Percentiles rank a stretch among this genome's conserved stretches.
Conservation (phyloP, 306 rosid species). For the Dryas drummondii region DNA sequence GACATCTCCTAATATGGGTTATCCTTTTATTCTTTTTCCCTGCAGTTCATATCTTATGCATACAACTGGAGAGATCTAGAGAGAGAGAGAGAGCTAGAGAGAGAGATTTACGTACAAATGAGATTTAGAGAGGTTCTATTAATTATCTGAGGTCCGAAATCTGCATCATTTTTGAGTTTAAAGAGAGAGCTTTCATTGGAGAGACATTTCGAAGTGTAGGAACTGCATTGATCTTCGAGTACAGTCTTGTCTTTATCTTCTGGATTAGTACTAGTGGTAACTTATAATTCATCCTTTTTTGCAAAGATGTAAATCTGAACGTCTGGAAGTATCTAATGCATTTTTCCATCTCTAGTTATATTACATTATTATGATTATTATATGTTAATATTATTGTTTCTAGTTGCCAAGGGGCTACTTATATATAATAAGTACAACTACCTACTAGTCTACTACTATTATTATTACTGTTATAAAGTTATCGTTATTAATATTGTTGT, state of each 20-base stretch:
- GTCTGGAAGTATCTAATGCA: slow-evolving; percentile 4
- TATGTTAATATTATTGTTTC: neutral
- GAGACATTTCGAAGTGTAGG: slow-evolving; percentile 26
- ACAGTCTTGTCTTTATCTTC: slow-evolving; percentile 7
- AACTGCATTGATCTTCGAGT: slow-evolving; percentile 34
- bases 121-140: slow-evolving; percentile 16
- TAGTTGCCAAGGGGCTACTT: too few relatives aligned
- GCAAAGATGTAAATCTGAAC: slow-evolving; percentile 41
- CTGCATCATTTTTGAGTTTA: slow-evolving; percentile 30
- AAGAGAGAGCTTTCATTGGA: slow-evolving; percentile 29
- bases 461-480: too few relatives aligned
- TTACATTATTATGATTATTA: neutral
- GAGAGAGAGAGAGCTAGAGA: slow-evolving; percentile 11
- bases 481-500: too few relatives aligned
- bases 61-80: slow-evolving; percentile 27
- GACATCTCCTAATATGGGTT: slow-evolving; percentile 17
- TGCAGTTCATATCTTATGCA: slow-evolving; percentile 40
- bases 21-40: slow-evolving; percentile 13
- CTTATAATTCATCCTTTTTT: slow-evolving; percentile 8
- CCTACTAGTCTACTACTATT: too few relatives aligned
- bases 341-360: neutral
- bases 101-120: neutral
- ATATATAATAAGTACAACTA: too few relatives aligned
- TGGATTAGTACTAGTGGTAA: slow-evolving; percentile 24
- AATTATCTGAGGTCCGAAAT: slow-evolving; percentile 28